These are phyloP conservation scores for Psilocybe sp. DNA, from an alignment of 768 basidiomycete genomes.

Conservation along the genomic window DNA sequence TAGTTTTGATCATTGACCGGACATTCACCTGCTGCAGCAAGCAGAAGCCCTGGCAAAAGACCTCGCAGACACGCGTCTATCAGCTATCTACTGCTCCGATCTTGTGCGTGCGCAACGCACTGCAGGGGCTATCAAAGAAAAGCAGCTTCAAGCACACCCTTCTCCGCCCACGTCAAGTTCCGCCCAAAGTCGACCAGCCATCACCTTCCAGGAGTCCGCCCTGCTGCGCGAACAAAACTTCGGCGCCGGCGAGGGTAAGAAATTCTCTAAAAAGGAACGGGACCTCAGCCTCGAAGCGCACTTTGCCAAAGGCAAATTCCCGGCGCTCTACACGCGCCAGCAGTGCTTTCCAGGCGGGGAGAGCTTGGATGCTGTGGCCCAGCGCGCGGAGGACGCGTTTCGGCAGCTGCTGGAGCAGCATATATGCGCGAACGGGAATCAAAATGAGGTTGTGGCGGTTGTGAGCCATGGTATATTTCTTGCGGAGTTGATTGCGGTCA, in stretches of 20 bases:
- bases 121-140: conserved; percentile 50
- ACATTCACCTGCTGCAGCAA: conserved; percentile 37
- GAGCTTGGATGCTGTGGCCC: conserved; percentile 58
- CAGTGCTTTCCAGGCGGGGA: conserved; percentile 73
- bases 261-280: conserved; percentile 35
- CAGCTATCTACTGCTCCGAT: conserved; percentile 63
- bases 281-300: conserved; percentile 43
- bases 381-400: conserved; percentile 51
- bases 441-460: conserved; percentile 48
- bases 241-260: conserved; percentile 66
- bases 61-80: conserved; percentile 45
- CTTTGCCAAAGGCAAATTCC: conserved; percentile 51
- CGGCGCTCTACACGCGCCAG: conserved; percentile 38
- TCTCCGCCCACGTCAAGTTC: no score
- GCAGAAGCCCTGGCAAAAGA: conserved; percentile 58
- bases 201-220: conserved; percentile 42
- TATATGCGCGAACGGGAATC: conserved; percentile 24
- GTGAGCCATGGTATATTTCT: conserved; percentile 80
- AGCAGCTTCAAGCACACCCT: conserved; percentile 31
- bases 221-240: conserved; percentile 69
- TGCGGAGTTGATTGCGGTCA: conserved; percentile 49
- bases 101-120: conserved; percentile 64
- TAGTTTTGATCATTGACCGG: not conserved
- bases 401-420: conserved; percentile 48
- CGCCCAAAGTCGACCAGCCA: conserved; percentile 19